Evolutionary conservation across 805 yeast genomes (phyloP), one percentile per base, ranked within the genome.

Genomic region (Hanseniaspora jakobsenii): DNA sequence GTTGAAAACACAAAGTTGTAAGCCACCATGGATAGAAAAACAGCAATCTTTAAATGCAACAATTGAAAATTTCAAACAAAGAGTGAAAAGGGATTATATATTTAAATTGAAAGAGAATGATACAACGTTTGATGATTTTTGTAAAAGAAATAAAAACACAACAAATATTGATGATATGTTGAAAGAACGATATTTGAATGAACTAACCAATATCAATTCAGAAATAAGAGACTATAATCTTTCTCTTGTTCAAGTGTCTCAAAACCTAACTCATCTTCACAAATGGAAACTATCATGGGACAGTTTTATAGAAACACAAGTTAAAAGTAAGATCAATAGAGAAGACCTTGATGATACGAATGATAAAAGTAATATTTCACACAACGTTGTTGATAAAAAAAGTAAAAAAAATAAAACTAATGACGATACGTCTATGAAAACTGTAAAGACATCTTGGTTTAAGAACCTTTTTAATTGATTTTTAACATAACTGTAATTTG

Each of bases 11-110:
- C 95, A 86, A 58, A 86, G 83, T 38, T 77, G 83, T 1, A 64
- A 77, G 9, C 94, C 95, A 0, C 94, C 94, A 0, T 86, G 95
- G 95, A 78, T 86, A 29, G 94, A 84, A 53, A 77, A 73, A 45
- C 91, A 82, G 58, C 66, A 72, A 16, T 67, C 73, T 2, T 73
- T 79, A 3, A 69, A 71, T 34, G 48, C 53, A 2, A 72, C 71
- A 29, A 66, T 81, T 7, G 55, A 53, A 2, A 54, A 54, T 0
- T 75, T 82, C 44, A 60, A 86, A 42, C 49, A 51, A 0, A 66
- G 66, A 28, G 29, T 13, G 42, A 49, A 28, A 45, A 55, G 45
- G 43, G 44, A 47, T 8, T 48, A 51, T 38, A 59, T 54, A 41
- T 48, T 12, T 51, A 50, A 36, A 17, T 34, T 1, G 57, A 51